Conservation (phyloP, 805 yeast species). For the Metschnikowia cubensis region DNA sequence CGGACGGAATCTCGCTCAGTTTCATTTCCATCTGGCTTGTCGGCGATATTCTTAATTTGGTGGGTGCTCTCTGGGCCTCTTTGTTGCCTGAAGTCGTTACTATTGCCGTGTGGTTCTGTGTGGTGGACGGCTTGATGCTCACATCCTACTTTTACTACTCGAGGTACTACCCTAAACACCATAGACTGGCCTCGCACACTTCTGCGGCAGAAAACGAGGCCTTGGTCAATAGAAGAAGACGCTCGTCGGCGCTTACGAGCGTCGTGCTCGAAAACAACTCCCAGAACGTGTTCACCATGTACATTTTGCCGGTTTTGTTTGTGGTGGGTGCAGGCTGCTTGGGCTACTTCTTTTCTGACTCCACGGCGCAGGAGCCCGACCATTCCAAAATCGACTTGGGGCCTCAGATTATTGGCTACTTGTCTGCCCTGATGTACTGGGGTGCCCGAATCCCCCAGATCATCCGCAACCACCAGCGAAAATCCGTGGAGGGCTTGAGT, state of each 20-base stretch:
- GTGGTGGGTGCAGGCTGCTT: constrained; percentile 59
- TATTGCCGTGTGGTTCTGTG: constrained; percentile 72
- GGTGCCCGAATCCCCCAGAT: constrained; percentile 80
- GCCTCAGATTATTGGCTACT: constrained; percentile 67
- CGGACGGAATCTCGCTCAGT: constrained; percentile 71
- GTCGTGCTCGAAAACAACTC: constrained; percentile 45
- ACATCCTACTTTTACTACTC: constrained; percentile 57
- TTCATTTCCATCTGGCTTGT: constrained; percentile 66
- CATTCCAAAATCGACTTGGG: constrained; percentile 39
- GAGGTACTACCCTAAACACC: constrained; percentile 39
- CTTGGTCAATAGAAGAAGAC: constrained; percentile 36
- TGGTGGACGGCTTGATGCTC: constrained; percentile 62
- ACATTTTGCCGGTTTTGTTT: constrained; percentile 55
- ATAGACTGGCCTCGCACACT: constrained; percentile 10
- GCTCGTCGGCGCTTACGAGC: constrained; percentile 51
- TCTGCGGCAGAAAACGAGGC: constrained; percentile 21
- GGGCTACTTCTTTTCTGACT: constrained; percentile 50
- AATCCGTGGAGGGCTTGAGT: constrained; percentile 83
- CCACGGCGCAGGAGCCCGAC: constrained; percentile 20
- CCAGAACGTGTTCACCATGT: constrained; percentile 46
- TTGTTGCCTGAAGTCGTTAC: constrained; percentile 66
- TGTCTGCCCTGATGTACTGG: constrained; percentile 63
- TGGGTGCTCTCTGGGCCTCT: constrained; percentile 68
- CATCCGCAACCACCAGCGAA: constrained; percentile 68
- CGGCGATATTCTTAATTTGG: constrained; percentile 66